Evolutionary conservation across 441 rosid genomes (phyloP).

Genomic region (Croton laevigatus): DNA sequence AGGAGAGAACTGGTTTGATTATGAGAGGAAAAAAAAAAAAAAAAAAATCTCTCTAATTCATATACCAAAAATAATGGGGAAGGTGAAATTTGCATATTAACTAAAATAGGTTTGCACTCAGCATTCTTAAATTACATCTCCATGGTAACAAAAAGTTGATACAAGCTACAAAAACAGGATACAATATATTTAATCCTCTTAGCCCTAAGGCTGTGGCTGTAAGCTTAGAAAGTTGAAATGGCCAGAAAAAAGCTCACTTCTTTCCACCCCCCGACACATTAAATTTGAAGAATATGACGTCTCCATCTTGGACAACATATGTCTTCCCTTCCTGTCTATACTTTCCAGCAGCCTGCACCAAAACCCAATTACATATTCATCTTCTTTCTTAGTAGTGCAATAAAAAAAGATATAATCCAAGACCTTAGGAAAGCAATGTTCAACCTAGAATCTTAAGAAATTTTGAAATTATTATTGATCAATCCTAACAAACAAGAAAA

Average conservation of each 20-base stretch:
- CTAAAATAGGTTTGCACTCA: neutral
- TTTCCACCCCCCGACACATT: conserved; percentile 95
- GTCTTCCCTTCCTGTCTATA: conserved; percentile 96
- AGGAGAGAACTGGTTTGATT: too few relatives aligned
- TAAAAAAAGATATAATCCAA: too few relatives aligned
- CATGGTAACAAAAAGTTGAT: neutral
- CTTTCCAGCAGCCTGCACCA: conserved; percentile 83
- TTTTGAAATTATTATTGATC: too few relatives aligned
- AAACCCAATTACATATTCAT: neutral
- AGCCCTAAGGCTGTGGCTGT: neutral
- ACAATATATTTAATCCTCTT: conserved; percentile 4
- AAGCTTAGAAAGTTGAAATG: neutral
- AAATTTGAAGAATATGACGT: conserved; percentile 92
- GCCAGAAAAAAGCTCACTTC: conserved; percentile 50
- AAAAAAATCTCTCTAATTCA: too few relatives aligned
- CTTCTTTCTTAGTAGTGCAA: too few relatives aligned
- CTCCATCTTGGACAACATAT: conserved; percentile 90
- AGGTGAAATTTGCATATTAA: neutral
- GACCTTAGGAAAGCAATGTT: too few relatives aligned
- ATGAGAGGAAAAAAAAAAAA: too few relatives aligned
- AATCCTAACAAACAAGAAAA: too few relatives aligned
- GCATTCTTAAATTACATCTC: neutral
- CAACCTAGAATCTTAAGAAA: too few relatives aligned
- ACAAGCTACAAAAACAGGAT: conserved; percentile 16
- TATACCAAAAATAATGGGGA: neutral